phyloP scores from a whole-genome alignment of 2,329 filamentous ascomycete genomes.

The Lomentospora prolificans region DNA sequence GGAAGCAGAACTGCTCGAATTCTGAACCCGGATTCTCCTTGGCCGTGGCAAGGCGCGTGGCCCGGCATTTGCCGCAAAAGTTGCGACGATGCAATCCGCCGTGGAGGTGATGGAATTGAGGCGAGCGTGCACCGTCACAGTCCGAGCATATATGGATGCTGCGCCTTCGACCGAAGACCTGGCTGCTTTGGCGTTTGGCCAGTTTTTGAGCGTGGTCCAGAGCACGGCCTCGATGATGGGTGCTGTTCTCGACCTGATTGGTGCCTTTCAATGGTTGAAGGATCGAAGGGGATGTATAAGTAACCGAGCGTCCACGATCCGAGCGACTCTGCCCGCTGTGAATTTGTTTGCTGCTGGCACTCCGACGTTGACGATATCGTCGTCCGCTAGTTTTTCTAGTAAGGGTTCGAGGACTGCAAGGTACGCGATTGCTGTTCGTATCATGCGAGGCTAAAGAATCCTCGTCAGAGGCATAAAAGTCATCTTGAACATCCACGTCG shows the following conservation, averaged over 20 bases:
- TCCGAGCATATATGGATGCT: slow-evolving; percentile 3
- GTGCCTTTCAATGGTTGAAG: no score
- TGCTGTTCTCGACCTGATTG: background rate
- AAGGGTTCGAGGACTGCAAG: no score
- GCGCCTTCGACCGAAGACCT: background rate
- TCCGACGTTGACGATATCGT: no score
- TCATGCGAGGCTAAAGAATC: no score
- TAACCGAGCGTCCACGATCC: background rate
- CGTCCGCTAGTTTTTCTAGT: no score
- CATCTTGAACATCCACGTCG: no score
- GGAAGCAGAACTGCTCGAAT: slow-evolving; percentile 5
- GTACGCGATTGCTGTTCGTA: no score
- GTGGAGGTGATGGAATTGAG: slow-evolving; percentile 1
- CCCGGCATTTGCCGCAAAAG: slow-evolving; percentile 3
- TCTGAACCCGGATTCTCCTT: background rate
- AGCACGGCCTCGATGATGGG: background rate
- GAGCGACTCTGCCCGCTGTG: background rate
- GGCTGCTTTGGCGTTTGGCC: background rate
- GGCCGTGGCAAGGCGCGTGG: background rate
- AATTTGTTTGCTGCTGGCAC: no score
- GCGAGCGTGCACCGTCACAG: background rate
- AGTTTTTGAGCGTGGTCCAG: background rate
- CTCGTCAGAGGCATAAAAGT: no score
- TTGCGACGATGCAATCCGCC: slow-evolving; percentile 1
- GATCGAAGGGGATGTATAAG: no score